Base-by-base conservation (phyloP, 345 rosid genomes). In the Gossypium anomalum region DNA sequence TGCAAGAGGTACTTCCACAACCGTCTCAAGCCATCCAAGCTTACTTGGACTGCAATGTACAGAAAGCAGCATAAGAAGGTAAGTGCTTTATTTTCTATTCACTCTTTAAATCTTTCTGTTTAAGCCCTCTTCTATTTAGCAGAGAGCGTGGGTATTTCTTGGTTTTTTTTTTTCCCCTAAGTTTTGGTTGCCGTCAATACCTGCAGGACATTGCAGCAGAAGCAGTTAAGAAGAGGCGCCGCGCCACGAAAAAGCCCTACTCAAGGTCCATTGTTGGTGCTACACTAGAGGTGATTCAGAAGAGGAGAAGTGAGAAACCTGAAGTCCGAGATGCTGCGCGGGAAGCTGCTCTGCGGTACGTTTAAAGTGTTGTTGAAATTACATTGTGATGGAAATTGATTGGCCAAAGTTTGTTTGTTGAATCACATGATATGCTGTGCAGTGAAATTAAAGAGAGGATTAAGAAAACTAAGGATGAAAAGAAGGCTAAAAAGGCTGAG, bases 1-100 rank as follows among this genome's bases (percentile, higher is more conserved):
- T 95, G 97, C 84, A 91, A 93, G 85, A 84, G 94, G 86, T 93
- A 95, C 78, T 93, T 95, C 84, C 97, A 93, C 87, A 93, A 91
- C 78, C 85, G 92, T 29, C 72, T 91, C 86, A 94, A 93, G 93
- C 98, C 97, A 1, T 94, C 97, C 0, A 93, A 94, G 89, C 97
- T 94, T 68, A 90, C 91, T 20, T 88, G 91, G 91, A 90, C 95
- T 1, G 87, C 91, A 61, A 87, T 90, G 91, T 90, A 80, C 79
- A 74, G 91, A 77, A 88, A 90, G 83, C 89, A 90, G 49, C 92
- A 88, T 74, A 88, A 90, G 80, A 90, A 90, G 92, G 92, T 57
- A 14, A 57, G 6, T 22, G 27, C 38, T 4, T 1, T 34, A 34
- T 34, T 34, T 34, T 34, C 6, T 34, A 34, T 0, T 34, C 38